Evolutionary conservation across 129 eudicot species (phyloP).

Genomic region (carrot (Daucus carota)): DH1_v3.0 NC_030383.2:58462501-58463000

Average conservation of each 20-base stretch:
- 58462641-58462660: slow-evolving; percentile 43
- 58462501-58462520: slow-evolving; percentile 67
- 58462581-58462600: slow-evolving; percentile 45
- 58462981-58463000: slow-evolving; percentile 41
- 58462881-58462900: slow-evolving; percentile 29
- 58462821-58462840: slow-evolving; percentile 52
- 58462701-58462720: slow-evolving; percentile 54
- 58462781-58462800: slow-evolving; percentile 52
- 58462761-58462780: slow-evolving; percentile 52
- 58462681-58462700: slow-evolving; percentile 31
- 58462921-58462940: slow-evolving; percentile 41
- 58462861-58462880: slow-evolving; percentile 40
- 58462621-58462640: slow-evolving; percentile 49
- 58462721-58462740: slow-evolving; percentile 60
- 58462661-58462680: slow-evolving; percentile 19
- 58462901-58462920: slow-evolving; percentile 63
- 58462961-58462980: slow-evolving; percentile 38
- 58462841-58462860: slow-evolving; percentile 42
- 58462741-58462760: slow-evolving; percentile 44
- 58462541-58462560: slow-evolving; percentile 41
- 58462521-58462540: slow-evolving; percentile 40
- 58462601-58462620: slow-evolving; percentile 45
- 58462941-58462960: slow-evolving; percentile 53
- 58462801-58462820: slow-evolving; percentile 50
- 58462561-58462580: slow-evolving; percentile 57